phyloP scores from a whole-genome alignment of 1,284 basidiomycete species.

The Cryptococcus floricola region DNA sequence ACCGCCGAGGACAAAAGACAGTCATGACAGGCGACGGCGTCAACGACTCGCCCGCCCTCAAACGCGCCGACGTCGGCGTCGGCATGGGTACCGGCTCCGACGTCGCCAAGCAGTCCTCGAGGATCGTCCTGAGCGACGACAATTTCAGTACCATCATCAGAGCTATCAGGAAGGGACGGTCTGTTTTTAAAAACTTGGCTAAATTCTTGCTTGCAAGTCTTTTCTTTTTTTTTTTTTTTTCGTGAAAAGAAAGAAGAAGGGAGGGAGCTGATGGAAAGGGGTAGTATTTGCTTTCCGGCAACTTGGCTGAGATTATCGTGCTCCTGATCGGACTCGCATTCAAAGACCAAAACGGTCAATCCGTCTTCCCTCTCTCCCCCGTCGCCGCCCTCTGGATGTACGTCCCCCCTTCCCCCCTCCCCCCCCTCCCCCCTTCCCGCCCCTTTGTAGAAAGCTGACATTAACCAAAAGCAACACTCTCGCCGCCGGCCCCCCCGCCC shows the following conservation, averaged over 20 bases:
- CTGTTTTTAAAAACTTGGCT: slow-evolving; percentile 52
- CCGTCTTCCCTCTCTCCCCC: slow-evolving; percentile 66
- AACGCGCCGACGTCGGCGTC: slow-evolving; percentile 61
- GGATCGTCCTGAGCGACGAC: slow-evolving; percentile 66
- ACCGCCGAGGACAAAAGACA: slow-evolving; percentile 50
- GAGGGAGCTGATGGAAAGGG: neutral
- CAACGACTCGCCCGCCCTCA: slow-evolving; percentile 59
- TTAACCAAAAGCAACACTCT: slow-evolving; percentile 40
- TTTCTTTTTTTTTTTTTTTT: too few species aligned
- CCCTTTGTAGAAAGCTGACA: neutral
- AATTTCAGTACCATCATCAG: slow-evolving; percentile 68
- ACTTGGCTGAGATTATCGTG: slow-evolving; percentile 61
- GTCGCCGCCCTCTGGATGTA: slow-evolving; percentile 62
- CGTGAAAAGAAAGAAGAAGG: too few species aligned
- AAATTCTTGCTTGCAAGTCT: slow-evolving; percentile 46
- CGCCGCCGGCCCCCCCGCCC: slow-evolving; percentile 57
- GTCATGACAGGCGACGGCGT: slow-evolving; percentile 56
- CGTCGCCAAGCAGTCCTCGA: slow-evolving; percentile 60
- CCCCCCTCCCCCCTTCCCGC: neutral
- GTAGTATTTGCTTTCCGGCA: slow-evolving; percentile 56
- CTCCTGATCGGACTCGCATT: slow-evolving; percentile 65
- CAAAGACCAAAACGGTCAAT: slow-evolving; percentile 56
- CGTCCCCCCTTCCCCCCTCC: neutral
- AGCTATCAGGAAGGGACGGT: slow-evolving; percentile 64
- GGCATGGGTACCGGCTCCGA: slow-evolving; percentile 71